Conservation (phyloP, 257 asterid genomes). For the Buddleja alternifolia region DNA sequence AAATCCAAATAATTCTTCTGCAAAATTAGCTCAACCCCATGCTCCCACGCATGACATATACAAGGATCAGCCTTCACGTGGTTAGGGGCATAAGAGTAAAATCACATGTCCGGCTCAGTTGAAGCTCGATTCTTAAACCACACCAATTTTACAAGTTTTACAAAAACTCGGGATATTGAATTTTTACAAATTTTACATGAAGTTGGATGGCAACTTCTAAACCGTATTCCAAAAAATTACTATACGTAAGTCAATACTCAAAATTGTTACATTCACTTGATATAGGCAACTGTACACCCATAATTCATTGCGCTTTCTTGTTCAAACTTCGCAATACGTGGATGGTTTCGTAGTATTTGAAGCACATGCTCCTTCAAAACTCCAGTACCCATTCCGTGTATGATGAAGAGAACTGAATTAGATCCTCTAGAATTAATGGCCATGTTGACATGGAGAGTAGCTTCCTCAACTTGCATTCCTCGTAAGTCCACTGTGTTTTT, state of each 20-base stretch:
- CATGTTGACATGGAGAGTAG: constrained; percentile 59
- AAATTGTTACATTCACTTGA: too few species aligned
- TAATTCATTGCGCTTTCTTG: constrained; percentile 80
- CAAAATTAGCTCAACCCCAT: constrained; percentile 28
- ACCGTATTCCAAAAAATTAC: too few species aligned
- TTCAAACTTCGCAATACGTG: constrained; percentile 80
- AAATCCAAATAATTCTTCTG: constrained; percentile 21
- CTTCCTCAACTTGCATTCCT: constrained; percentile 89
- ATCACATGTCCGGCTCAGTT: too few species aligned
- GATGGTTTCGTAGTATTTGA: constrained; percentile 56
- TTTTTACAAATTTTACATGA: too few species aligned
- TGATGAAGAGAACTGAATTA: constrained; percentile 74
- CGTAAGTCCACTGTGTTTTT: constrained; percentile 79
- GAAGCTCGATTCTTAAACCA: neutral
- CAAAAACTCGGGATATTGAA: too few species aligned
- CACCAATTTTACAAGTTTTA: neutral
- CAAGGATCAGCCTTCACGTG: constrained; percentile 3
- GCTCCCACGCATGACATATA: neutral
- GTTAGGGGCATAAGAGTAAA: too few species aligned
- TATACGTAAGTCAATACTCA: too few species aligned
- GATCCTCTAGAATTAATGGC: constrained; percentile 66
- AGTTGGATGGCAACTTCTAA: too few species aligned
- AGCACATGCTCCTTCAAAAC: constrained; percentile 75
- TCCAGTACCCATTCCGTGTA: constrained; percentile 97
- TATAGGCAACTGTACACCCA: constrained; percentile 90